Percentiles rank a stretch among this genome's conserved stretches.
phyloP scores from a whole-genome alignment of 2,329 filamentous ascomycete species.

The Trichoderma sp. region DNA sequence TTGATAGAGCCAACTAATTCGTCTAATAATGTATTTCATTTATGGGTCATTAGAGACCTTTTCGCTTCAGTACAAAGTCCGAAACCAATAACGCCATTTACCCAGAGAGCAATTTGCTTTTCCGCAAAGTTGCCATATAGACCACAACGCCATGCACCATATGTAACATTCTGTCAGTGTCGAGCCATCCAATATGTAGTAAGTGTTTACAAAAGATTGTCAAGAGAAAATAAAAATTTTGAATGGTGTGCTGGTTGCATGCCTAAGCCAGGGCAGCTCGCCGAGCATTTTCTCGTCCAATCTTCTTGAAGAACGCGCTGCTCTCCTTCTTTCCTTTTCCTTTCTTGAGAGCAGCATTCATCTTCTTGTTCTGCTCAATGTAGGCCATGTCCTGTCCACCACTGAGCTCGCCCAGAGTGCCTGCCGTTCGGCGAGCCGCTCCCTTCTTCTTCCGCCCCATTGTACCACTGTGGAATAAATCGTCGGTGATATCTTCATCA shows the following conservation, averaged over 20 bases:
- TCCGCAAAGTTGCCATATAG: not conserved
- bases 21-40: not conserved
- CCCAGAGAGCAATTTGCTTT: not conserved
- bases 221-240: too few relatives aligned
- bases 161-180: not conserved
- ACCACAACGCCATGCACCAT: not conserved
- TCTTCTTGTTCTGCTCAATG: constrained; percentile 75
- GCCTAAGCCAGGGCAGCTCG: constrained; percentile 31
- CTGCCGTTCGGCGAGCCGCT: constrained; percentile 77
- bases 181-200: constrained; percentile 13
- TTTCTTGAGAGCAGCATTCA: constrained; percentile 52
- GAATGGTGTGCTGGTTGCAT: not conserved
- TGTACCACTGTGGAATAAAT: constrained; percentile 45
- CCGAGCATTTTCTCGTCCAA: constrained; percentile 45
- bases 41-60: not conserved
- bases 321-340: constrained; percentile 44
- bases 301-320: constrained; percentile 46
- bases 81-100: not conserved
- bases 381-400: constrained; percentile 99
- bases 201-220: not conserved
- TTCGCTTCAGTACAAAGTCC: not conserved
- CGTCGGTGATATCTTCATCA: constrained; percentile 63
- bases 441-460: constrained; percentile 56
- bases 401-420: constrained; percentile 79
- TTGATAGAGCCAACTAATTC: not conserved